These are phyloP conservation scores for Cucurbitaria berberidis DNA, from an alignment of 2,329 filamentous ascomycete genomes.

Conservation along the genomic window DNA sequence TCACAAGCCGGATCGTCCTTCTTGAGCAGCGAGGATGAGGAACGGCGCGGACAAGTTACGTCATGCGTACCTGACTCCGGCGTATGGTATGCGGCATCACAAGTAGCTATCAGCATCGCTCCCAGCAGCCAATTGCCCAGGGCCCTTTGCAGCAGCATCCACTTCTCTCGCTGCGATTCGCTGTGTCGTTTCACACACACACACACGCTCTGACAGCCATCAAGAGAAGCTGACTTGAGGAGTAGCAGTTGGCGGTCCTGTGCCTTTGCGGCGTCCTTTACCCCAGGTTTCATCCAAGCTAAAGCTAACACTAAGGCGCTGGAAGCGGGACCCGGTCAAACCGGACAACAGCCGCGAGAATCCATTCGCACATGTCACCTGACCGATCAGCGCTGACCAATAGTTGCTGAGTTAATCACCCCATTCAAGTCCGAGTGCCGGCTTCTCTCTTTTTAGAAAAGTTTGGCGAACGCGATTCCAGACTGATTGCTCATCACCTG, in stretches of 20 bases:
- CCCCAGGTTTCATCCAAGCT: conserved; percentile 15
- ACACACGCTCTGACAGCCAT: not conserved
- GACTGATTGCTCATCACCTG: conserved; percentile 22
- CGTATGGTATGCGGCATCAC: conserved; percentile 8
- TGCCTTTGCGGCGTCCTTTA: not conserved
- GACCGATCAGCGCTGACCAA: conserved; percentile 15
- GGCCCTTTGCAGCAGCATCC: not conserved
- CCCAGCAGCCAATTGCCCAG: not conserved
- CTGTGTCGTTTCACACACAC: too few relatives aligned
- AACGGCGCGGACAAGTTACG: conserved; percentile 9
- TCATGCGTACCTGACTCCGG: conserved; percentile 22
- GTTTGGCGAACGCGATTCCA: conserved; percentile 20
- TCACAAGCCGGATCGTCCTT: conserved; percentile 10
- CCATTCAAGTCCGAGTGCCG: conserved; percentile 30
- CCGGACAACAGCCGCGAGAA: not conserved
- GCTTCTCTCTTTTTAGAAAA: conserved; percentile 30
- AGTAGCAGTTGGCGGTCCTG: not conserved
- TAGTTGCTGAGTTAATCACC: conserved; percentile 10
- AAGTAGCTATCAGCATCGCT: not conserved
- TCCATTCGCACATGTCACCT: conserved; percentile 6
- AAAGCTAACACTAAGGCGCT: not conserved
- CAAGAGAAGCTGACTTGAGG: not conserved
- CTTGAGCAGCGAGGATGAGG: conserved; percentile 6
- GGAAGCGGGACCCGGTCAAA: not conserved
- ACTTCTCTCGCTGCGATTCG: not conserved